These are phyloP conservation scores for Hevea brasiliensis DNA, from an alignment of 345 rosid genomes.

Conservation along the genomic window DNA sequence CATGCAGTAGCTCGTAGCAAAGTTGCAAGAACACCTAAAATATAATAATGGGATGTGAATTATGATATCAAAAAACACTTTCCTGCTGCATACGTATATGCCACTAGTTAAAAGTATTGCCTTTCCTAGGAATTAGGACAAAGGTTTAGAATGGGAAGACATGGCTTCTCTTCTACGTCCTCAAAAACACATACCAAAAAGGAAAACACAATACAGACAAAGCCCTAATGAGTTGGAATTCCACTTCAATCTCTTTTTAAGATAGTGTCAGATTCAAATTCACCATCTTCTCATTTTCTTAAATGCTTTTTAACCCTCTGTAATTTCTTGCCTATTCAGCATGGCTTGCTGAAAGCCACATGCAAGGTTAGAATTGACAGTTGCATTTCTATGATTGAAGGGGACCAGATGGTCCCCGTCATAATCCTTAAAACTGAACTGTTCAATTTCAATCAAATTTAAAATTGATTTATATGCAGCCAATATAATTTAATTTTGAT, in stretches of 20 bases:
- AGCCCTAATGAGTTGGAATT: constrained; percentile 31
- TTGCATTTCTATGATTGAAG: no score
- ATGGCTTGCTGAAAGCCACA: no score
- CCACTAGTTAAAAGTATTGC: neutral
- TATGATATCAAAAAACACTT: constrained; percentile 4
- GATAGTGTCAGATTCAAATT: constrained; percentile 19
- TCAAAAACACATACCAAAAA: neutral
- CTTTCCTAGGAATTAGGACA: constrained; percentile 23
- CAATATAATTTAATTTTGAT: no score
- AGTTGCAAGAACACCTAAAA: no score
- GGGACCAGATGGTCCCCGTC: no score
- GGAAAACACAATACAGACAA: constrained; percentile 19
- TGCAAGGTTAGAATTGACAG: no score
- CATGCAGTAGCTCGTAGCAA: neutral
- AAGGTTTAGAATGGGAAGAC: constrained; percentile 17
- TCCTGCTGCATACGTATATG: neutral
- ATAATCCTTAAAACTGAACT: no score
- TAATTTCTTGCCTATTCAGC: no score
- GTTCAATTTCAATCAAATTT: no score
- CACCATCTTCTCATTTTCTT: constrained; percentile 2
- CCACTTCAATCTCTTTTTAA: constrained; percentile 28
- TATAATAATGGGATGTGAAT: neutral
- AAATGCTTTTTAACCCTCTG: no score
- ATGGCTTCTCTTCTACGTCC: constrained; percentile 9
- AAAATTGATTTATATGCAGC: no score